phyloP scores from a whole-genome alignment of 2,329 filamentous ascomycete species.

The Fonsecaea monophora region DNA sequence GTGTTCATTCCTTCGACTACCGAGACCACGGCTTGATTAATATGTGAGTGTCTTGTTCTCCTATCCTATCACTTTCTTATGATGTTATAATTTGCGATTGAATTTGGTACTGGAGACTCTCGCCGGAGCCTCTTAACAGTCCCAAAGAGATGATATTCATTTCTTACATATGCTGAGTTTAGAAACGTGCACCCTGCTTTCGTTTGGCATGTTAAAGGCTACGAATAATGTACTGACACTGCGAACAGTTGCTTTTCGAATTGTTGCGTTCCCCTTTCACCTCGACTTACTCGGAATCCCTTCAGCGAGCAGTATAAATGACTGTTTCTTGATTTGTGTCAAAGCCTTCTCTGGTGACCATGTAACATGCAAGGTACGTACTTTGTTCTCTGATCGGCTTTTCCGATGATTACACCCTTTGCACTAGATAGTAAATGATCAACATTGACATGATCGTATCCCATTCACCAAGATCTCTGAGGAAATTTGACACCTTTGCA shows the following conservation, averaged over 20 bases:
- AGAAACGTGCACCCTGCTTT: neutral
- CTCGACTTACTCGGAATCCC: neutral
- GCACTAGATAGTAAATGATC: conserved; percentile 75
- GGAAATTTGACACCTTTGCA: conserved; percentile 45
- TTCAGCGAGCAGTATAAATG: neutral
- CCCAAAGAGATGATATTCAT: conserved; percentile 81
- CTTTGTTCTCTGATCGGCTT: conserved; percentile 34
- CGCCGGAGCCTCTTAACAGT: conserved; percentile 88
- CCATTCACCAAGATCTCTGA: conserved; percentile 74
- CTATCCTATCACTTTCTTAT: conserved; percentile 51
- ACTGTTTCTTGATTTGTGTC: neutral
- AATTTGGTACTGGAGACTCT: conserved; percentile 81
- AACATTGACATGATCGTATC: conserved; percentile 62
- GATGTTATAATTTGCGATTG: conserved; percentile 99
- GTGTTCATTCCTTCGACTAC: neutral
- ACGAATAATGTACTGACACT: neutral
- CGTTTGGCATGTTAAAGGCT: neutral
- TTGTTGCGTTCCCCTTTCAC: neutral
- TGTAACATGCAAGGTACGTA: conserved; percentile 37
- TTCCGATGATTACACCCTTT: conserved; percentile 70
- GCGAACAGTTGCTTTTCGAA: neutral
- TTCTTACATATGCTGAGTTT: conserved; percentile 98
- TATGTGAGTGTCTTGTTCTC: conserved; percentile 2
- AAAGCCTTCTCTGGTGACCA: neutral
- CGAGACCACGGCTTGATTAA: neutral